Percentiles rank a stretch among this genome's conserved stretches.
phyloP scores from a whole-genome alignment of 2,329 filamentous ascomycete species.

The Lasiodiplodia hormozganensis region DNA sequence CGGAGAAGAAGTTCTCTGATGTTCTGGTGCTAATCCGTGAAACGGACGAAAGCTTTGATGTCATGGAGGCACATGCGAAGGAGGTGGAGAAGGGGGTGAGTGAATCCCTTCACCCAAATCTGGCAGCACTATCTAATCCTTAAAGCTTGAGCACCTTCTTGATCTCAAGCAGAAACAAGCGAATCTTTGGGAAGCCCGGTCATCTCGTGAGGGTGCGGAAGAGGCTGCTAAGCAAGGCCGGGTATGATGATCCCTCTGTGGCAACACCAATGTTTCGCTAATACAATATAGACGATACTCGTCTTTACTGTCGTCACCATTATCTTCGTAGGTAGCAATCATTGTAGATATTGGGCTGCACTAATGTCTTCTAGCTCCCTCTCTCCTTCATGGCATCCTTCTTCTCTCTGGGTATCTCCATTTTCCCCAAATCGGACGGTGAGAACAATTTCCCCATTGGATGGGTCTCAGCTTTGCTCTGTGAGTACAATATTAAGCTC shows the following conservation, averaged over 20 bases:
- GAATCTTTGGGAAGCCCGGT: slow-evolving; percentile 71
- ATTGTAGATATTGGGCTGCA: not conserved
- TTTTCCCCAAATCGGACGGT: slow-evolving; percentile 38
- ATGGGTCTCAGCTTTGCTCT: slow-evolving; percentile 44
- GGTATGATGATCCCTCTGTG: not conserved
- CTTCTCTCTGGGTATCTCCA: slow-evolving; percentile 60
- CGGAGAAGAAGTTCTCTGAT: not conserved
- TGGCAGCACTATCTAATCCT: slow-evolving; percentile 51
- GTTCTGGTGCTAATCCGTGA: not conserved
- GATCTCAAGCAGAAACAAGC: slow-evolving; percentile 74
- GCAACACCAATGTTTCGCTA: not conserved
- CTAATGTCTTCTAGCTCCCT: slow-evolving; percentile 38
- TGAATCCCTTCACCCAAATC: not conserved
- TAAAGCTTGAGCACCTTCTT: slow-evolving; percentile 64
- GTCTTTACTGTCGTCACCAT: slow-evolving; percentile 67
- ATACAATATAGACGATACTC: slow-evolving; percentile 58
- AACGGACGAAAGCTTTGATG: slow-evolving; percentile 3
- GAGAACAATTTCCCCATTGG: slow-evolving; percentile 47
- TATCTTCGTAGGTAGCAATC: slow-evolving; percentile 52
- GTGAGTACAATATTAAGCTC: not conserved
- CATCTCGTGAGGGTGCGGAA: slow-evolving; percentile 66
- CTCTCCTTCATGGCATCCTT: slow-evolving; percentile 63
- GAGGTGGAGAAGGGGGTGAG: slow-evolving; percentile 17
- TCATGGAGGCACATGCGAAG: slow-evolving; percentile 18
- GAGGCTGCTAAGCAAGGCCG: slow-evolving; percentile 63